These are phyloP conservation scores for Sphagnum contortum DNA, from an alignment of 225 moss, liverwort and hornwort genomes.

Conservation along the genomic window DNA sequence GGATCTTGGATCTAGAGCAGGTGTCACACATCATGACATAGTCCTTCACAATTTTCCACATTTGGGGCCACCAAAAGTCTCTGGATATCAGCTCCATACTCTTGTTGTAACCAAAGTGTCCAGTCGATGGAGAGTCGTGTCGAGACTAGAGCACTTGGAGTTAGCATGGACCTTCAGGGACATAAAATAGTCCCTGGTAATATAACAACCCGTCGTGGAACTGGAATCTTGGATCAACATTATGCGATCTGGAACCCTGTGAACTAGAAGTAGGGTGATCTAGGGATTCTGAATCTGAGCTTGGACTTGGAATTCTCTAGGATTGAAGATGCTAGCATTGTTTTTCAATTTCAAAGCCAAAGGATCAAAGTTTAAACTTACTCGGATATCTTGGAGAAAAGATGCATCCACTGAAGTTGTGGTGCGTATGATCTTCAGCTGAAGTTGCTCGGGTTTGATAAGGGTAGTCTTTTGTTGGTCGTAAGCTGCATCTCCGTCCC, in stretches of 20 bases:
- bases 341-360: slow-evolving; percentile 2
- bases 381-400: not conserved
- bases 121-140: slow-evolving; percentile 3
- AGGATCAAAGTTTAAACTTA: not conserved
- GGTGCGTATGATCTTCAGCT: not conserved
- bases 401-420: not conserved
- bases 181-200: slow-evolving; percentile 1
- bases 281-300: too few species aligned
- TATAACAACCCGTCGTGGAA: not conserved
- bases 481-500: not conserved
- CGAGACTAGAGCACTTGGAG: slow-evolving; percentile 1
- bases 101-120: slow-evolving; percentile 6
- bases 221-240: not conserved
- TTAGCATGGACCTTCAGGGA: not conserved
- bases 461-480: not conserved
- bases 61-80: slow-evolving; percentile 7
- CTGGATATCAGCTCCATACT: not conserved
- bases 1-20: not conserved
- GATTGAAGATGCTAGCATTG: too few species aligned
- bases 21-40: not conserved
- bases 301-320: too few species aligned
- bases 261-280: too few species aligned
- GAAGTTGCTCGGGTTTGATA: not conserved
- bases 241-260: too few species aligned
- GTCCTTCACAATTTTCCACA: not conserved